These are phyloP conservation scores for Ceratobasidium sp. DNA, from an alignment of 1,284 basidiomycete genomes.

Conservation along the genomic window DNA sequence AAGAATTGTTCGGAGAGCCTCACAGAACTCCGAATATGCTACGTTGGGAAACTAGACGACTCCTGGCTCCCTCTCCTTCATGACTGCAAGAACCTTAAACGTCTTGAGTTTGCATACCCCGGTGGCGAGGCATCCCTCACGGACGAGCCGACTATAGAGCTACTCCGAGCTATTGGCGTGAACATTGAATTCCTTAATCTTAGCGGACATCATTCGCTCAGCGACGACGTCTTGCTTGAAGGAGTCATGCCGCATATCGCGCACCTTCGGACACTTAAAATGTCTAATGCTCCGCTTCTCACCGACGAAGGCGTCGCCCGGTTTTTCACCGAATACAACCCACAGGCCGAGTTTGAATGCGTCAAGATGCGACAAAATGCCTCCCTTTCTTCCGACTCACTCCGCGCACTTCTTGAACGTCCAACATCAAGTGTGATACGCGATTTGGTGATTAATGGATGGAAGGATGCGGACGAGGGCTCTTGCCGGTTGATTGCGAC, in stretches of 20 bases:
- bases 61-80: constrained; percentile 72
- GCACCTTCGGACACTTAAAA: constrained; percentile 68
- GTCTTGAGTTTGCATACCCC: constrained; percentile 75
- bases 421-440: constrained; percentile 72
- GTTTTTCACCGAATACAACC: constrained; percentile 70
- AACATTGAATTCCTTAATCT: constrained; percentile 72
- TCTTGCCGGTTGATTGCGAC: constrained; percentile 70
- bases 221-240: constrained; percentile 70
- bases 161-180: constrained; percentile 69
- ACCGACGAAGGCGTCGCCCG: constrained; percentile 76
- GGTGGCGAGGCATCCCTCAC: constrained; percentile 62
- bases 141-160: constrained; percentile 70
- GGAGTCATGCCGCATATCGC: constrained; percentile 73
- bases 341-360: constrained; percentile 52
- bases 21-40: constrained; percentile 80
- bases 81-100: constrained; percentile 64
- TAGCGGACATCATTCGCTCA: constrained; percentile 72
- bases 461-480: constrained; percentile 73
- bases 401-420: constrained; percentile 78
- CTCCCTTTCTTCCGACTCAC: constrained; percentile 69
- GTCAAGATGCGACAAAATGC: constrained; percentile 71
- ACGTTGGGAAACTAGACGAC: constrained; percentile 82
- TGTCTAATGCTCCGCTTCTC: constrained; percentile 74
- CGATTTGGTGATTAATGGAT: constrained; percentile 82
- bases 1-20: constrained; percentile 72